Evolutionary conservation across 495 filamentous ascomycete species (phyloP).

Genomic region (Amorphotheca resinae): DNA sequence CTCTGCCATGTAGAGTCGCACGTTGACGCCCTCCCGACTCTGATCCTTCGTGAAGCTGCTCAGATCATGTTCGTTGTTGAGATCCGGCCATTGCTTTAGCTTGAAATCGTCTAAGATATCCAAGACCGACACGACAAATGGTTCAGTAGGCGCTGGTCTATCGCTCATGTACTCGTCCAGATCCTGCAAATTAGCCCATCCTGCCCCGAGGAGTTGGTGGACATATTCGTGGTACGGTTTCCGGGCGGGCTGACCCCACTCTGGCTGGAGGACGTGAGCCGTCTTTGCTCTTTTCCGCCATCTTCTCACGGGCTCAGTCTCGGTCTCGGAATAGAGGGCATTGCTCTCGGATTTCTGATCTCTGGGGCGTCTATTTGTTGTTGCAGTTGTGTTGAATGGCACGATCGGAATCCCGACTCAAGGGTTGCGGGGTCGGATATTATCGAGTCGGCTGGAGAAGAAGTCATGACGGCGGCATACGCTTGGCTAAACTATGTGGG

Average conservation of each 20-base stretch:
- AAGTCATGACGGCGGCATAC: too few species aligned
- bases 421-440: too few species aligned
- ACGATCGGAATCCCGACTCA: too few species aligned
- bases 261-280: slow-evolving; percentile 7
- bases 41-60: slow-evolving; percentile 8
- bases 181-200: slow-evolving; percentile 19
- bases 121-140: slow-evolving; percentile 17
- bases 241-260: slow-evolving; percentile 4
- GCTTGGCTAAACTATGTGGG: too few species aligned
- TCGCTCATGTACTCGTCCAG: slow-evolving; percentile 15
- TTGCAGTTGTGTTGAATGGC: too few species aligned
- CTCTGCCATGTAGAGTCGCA: slow-evolving; percentile 19
- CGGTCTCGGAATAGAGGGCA: too few species aligned
- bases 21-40: slow-evolving; percentile 2
- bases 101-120: slow-evolving; percentile 11
- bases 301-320: slow-evolving; percentile 1
- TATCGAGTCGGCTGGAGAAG: too few species aligned
- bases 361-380: too few species aligned
- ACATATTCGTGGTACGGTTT: slow-evolving; percentile 21
- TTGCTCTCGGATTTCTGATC: too few species aligned
- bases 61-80: slow-evolving; percentile 10
- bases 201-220: slow-evolving; percentile 15
- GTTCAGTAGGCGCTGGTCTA: not conserved
- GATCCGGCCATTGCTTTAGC: slow-evolving; percentile 11
- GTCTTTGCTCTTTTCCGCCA: slow-evolving; percentile 1